Evolutionary conservation across 129 eudicot species (phyloP).

Genomic region (Helianthus tuberosus): DNA sequence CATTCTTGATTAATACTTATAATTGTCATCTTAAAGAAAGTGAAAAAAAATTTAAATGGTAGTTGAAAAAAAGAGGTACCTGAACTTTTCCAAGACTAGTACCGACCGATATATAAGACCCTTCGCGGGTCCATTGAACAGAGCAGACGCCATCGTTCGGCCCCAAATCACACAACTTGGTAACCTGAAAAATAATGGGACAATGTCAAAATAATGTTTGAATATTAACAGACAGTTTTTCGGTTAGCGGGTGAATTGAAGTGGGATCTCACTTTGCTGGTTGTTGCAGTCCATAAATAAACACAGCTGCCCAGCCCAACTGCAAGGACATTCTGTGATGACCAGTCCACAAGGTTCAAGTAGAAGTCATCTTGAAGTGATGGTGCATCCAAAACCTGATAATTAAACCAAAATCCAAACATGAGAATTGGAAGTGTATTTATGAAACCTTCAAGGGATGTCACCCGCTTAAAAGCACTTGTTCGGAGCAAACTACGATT

Average conservation of each 20-base stretch:
- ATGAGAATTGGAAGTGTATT: not conserved
- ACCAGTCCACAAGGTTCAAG: slow-evolving; percentile 98
- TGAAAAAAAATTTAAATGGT: not conserved
- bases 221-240: not conserved
- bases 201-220: not conserved
- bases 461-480: too few species aligned
- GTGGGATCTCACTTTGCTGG: slow-evolving; percentile 69
- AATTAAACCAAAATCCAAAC: not conserved
- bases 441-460: too few species aligned
- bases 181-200: slow-evolving; percentile 55
- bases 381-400: slow-evolving; percentile 95
- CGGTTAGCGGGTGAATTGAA: not conserved
- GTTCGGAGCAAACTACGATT: too few species aligned
- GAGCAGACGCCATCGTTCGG: slow-evolving; percentile 93
- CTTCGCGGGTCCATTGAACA: slow-evolving; percentile 99
- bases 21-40: not conserved
- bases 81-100: slow-evolving; percentile 94
- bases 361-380: slow-evolving; percentile 98
- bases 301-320: slow-evolving; percentile 98
- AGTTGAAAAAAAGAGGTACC: slow-evolving; percentile 36
- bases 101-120: slow-evolving; percentile 93
- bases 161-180: slow-evolving; percentile 94
- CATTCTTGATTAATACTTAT: not conserved
- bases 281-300: slow-evolving; percentile 95
- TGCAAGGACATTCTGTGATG: slow-evolving; percentile 97